phyloP scores from a whole-genome alignment of 805 yeast genomes.

The Wickerhamomyces alni region DNA sequence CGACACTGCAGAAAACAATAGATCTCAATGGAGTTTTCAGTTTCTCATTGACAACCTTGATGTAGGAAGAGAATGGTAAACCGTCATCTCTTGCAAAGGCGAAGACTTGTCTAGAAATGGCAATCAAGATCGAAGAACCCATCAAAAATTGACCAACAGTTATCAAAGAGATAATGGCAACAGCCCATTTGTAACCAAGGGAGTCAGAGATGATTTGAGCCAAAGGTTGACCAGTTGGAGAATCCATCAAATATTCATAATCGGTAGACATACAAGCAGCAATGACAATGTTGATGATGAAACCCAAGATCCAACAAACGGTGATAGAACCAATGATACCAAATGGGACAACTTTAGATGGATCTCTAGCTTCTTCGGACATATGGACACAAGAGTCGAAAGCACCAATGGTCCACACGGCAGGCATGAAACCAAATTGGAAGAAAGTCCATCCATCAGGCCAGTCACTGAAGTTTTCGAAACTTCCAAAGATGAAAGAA shows the following conservation, averaged over 20 bases:
- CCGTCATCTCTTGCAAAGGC: constrained; percentile 76
- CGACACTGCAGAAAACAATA: constrained; percentile 34
- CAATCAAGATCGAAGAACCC: constrained; percentile 56
- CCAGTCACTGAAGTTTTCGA: constrained; percentile 47
- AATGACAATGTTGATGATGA: constrained; percentile 45
- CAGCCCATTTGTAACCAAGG: constrained; percentile 59
- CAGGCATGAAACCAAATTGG: constrained; percentile 51
- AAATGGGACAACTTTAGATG: constrained; percentile 55
- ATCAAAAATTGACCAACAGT: constrained; percentile 57
- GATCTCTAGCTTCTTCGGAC: constrained; percentile 66
- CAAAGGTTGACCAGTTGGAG: constrained; percentile 53
- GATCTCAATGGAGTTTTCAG: constrained; percentile 62
- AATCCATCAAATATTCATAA: constrained; percentile 33
- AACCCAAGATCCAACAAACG: constrained; percentile 54
- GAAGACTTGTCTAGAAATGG: constrained; percentile 64
- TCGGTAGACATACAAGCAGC: constrained; percentile 49
- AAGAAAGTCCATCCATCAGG: constrained; percentile 52
- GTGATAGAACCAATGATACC: constrained; percentile 58
- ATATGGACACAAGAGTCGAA: constrained; percentile 69
- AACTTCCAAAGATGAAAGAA: constrained; percentile 48
- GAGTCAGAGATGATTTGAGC: constrained; percentile 61
- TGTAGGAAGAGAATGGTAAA: constrained; percentile 50
- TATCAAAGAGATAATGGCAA: constrained; percentile 54
- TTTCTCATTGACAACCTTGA: constrained; percentile 51
- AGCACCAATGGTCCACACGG: constrained; percentile 73